Percentiles rank a stretch among this genome's conserved stretches.
Evolutionary conservation across 2,329 filamentous ascomycete genomes (phyloP).

Genomic region (Teratosphaeria viscida): DNA sequence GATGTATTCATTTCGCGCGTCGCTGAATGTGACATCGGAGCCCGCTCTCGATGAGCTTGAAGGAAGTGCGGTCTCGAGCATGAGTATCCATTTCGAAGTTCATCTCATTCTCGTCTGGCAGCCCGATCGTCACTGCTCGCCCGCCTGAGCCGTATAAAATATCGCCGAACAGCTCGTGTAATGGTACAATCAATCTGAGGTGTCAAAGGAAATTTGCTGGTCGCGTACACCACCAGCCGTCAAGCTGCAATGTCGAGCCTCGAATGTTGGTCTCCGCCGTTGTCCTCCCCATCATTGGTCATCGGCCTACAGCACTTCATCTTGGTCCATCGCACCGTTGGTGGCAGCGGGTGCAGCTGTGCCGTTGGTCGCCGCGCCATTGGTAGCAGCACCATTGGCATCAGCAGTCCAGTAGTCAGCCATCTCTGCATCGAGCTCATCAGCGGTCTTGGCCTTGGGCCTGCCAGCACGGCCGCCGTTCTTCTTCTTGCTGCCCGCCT

Average conservation of each 20-base stretch:
- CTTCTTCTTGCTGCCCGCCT: conserved; percentile 42
- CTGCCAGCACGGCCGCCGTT: conserved; percentile 52
- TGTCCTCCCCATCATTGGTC: conserved; percentile 34
- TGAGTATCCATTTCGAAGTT: not conserved
- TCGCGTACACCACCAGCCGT: not conserved
- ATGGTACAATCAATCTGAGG: conserved; percentile 1
- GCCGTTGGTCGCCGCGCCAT: conserved; percentile 32
- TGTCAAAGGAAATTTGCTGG: not conserved
- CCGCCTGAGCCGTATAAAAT: not conserved
- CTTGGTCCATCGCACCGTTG: conserved; percentile 17
- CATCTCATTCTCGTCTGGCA: not conserved
- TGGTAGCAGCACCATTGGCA: conserved; percentile 31
- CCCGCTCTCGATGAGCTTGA: not conserved
- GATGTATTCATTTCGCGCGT: not conserved
- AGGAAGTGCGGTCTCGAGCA: not conserved
- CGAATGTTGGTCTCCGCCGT: conserved; percentile 3
- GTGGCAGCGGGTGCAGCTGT: conserved; percentile 35
- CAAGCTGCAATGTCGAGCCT: not conserved
- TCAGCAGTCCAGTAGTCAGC: conserved; percentile 71
- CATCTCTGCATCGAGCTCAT: conserved; percentile 97
- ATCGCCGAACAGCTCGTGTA: not conserved
- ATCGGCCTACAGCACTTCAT: conserved; percentile 47
- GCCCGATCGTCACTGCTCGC: not conserved
- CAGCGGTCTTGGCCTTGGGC: conserved; percentile 75
- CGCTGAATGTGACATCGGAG: not conserved